Evolutionary conservation across 2,329 filamentous ascomycete species (phyloP).

Genomic region (Fusarium equiseti): DNA sequence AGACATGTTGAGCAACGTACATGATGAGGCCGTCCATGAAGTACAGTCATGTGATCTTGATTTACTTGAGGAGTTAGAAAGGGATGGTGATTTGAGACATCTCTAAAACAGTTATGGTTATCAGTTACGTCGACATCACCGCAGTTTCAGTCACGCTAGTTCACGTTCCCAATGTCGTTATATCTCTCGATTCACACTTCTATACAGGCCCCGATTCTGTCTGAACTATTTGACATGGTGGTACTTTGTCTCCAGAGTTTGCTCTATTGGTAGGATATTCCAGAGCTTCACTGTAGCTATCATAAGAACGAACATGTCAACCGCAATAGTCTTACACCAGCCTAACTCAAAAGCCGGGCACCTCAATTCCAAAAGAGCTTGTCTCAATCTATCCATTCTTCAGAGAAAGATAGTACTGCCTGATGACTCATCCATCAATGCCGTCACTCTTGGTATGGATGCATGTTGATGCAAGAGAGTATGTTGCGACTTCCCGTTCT

Average conservation of each 20-base stretch:
- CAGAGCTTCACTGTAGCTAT: background rate
- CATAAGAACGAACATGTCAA: background rate
- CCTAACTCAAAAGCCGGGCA: constrained; percentile 16
- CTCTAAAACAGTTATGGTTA: background rate
- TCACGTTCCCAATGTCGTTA: background rate
- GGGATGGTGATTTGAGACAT: background rate
- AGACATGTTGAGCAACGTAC: background rate
- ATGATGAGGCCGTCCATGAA: background rate
- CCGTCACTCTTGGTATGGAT: constrained; percentile 1
- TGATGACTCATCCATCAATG: background rate
- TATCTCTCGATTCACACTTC: background rate
- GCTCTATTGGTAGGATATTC: background rate
- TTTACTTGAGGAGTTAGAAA: background rate
- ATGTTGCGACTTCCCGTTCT: background rate
- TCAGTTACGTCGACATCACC: background rate
- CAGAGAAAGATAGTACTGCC: constrained; percentile 7
- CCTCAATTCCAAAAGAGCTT: constrained; percentile 4
- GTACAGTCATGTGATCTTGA: constrained; percentile 21
- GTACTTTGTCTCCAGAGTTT: background rate
- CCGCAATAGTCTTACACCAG: background rate
- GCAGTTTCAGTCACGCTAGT: background rate
- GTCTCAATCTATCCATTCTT: background rate
- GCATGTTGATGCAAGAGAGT: constrained; percentile 1
- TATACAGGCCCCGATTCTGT: background rate
- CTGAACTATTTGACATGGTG: constrained; percentile 3